phyloP scores from a whole-genome alignment of 2,329 filamentous ascomycete genomes.

The Alternaria triticimaculans region DNA sequence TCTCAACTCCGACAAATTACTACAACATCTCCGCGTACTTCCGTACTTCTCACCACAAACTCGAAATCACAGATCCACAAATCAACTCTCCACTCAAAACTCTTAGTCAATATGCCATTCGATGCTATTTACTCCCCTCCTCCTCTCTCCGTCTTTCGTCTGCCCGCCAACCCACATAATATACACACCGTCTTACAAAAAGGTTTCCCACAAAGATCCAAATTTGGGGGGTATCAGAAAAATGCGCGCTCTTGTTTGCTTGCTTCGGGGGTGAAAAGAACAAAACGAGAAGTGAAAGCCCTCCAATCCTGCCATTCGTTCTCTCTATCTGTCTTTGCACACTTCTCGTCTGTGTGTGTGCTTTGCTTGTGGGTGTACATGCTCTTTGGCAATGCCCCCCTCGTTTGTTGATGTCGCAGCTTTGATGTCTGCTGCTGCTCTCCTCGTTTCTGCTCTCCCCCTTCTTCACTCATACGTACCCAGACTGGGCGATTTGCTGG shows the following conservation, averaged over 20 bases:
- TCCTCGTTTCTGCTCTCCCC: not conserved
- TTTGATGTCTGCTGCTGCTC: not conserved
- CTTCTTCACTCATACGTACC: not conserved
- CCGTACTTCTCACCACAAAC: not conserved
- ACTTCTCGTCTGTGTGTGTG: not conserved
- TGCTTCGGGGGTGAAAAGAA: not conserved
- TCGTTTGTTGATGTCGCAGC: not conserved
- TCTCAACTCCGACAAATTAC: not conserved
- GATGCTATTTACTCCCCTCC: not conserved
- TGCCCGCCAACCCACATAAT: not conserved
- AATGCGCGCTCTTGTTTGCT: conserved; percentile 19
- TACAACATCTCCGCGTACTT: not conserved
- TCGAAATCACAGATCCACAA: not conserved
- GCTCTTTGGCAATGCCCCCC: not conserved
- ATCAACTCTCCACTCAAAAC: not conserved
- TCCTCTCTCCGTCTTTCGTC: too few species aligned
- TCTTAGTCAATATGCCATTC: not conserved
- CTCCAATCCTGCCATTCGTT: not conserved
- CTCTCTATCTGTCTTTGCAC: not conserved
- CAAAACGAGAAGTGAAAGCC: not conserved
- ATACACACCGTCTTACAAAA: not conserved
- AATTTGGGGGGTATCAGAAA: conserved; percentile 38
- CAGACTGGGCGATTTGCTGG: not conserved
- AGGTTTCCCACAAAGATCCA: conserved; percentile 16
- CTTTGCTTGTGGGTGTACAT: not conserved